Evolutionary conservation across 2,329 filamentous ascomycete genomes (phyloP).

Genomic region (Pezicula neosporulosa): DNA sequence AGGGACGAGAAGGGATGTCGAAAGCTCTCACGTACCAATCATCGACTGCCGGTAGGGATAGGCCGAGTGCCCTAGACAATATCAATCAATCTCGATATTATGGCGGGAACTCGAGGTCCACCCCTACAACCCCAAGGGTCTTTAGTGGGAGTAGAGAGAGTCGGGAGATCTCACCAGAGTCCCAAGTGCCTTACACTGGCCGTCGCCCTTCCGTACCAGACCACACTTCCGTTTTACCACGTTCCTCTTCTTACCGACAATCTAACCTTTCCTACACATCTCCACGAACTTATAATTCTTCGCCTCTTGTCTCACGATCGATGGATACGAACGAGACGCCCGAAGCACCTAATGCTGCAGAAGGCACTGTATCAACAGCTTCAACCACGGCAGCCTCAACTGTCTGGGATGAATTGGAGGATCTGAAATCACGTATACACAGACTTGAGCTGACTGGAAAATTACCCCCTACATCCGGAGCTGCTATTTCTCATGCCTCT

Average conservation of each 20-base stretch:
- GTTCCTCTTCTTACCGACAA: slow-evolving; percentile 25
- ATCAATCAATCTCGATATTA: slow-evolving; percentile 21
- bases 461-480: slow-evolving; percentile 76
- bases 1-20: slow-evolving; percentile 20
- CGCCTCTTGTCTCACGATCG: slow-evolving; percentile 50
- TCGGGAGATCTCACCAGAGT: slow-evolving; percentile 24
- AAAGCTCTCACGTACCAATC: slow-evolving; percentile 23
- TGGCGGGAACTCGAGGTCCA: slow-evolving; percentile 17
- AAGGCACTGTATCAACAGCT: slow-evolving; percentile 80
- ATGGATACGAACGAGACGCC: slow-evolving; percentile 37
- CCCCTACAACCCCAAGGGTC: slow-evolving; percentile 24
- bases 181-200: slow-evolving; percentile 16
- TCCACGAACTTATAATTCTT: slow-evolving; percentile 44
- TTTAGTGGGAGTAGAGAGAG: slow-evolving; percentile 14
- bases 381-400: slow-evolving; percentile 89
- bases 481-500: slow-evolving; percentile 58
- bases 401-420: slow-evolving; percentile 96
- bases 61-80: slow-evolving; percentile 15
- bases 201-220: slow-evolving; percentile 22
- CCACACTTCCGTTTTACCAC: slow-evolving; percentile 9
- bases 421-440: slow-evolving; percentile 88
- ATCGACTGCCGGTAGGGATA: slow-evolving; percentile 12
- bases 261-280: slow-evolving; percentile 28
- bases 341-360: slow-evolving; percentile 42
- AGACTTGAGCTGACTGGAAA: slow-evolving; percentile 89